A percentile compares a stretch with the other conserved stretches of the same genome.
phyloP scores from a whole-genome alignment of 345 rosid genomes.

The Sisymbrium irio region DNA sequence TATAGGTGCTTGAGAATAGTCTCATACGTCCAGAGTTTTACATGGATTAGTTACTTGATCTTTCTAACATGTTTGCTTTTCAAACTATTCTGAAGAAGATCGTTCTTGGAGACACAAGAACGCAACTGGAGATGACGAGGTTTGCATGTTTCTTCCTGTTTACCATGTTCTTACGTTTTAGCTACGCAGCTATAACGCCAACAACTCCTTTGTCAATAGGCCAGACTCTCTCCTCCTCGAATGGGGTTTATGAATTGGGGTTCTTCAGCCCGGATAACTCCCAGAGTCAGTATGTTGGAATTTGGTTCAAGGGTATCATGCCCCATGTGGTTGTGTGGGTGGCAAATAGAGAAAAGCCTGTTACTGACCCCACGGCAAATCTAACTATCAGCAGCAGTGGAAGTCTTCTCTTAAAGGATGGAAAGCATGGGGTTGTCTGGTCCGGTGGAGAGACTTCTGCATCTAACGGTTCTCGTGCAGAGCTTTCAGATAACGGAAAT shows the following conservation, averaged over 20 bases:
- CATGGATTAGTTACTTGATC: too few relatives aligned
- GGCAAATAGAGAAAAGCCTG: conserved; percentile 47
- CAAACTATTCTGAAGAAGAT: too few relatives aligned
- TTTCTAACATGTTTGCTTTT: background rate
- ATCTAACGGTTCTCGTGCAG: conserved; percentile 36
- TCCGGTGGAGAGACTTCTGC: background rate
- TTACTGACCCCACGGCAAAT: conserved; percentile 17
- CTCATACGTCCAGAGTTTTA: too few relatives aligned
- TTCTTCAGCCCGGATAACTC: conserved; percentile 30
- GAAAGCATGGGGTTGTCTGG: conserved; percentile 27
- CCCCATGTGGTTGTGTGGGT: conserved; percentile 41
- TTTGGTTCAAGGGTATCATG: conserved; percentile 36
- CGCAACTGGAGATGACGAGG: background rate
- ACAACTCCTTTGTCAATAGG: conserved; percentile 18
- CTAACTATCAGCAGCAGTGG: conserved; percentile 24
- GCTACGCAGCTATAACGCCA: background rate
- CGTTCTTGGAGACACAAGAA: too few relatives aligned
- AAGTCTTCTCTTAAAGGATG: conserved; percentile 17
- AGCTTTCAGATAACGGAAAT: conserved; percentile 57
- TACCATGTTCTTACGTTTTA: background rate
- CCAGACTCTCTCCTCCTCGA: conserved; percentile 21
- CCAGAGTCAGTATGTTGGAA: conserved; percentile 34
- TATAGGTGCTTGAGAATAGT: too few relatives aligned
- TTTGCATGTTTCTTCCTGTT: background rate
- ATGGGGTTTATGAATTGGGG: conserved; percentile 30